phyloP scores from a whole-genome alignment of 2,329 filamentous ascomycete genomes.

The Lasiodiplodia hormozganensis region DNA sequence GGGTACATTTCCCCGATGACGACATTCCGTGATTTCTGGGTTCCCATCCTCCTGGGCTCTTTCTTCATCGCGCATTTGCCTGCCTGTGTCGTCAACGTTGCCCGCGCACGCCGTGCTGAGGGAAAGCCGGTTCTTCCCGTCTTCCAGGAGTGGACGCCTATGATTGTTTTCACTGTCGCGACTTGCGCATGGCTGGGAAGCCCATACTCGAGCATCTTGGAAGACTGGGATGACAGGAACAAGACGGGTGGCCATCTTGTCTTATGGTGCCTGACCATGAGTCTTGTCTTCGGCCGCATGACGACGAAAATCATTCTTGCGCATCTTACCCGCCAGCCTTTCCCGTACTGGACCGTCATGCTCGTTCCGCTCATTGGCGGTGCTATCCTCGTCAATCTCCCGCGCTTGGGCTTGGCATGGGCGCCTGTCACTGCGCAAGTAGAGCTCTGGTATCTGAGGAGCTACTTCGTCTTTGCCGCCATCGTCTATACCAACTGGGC shows the following conservation, averaged over 20 bases:
- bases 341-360: constrained; percentile 96
- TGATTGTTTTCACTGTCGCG: constrained; percentile 78
- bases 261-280: constrained; percentile 90
- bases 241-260: constrained; percentile 74
- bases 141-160: constrained; percentile 93
- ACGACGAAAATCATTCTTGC: constrained; percentile 99
- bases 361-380: constrained; percentile 85
- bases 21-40: constrained; percentile 88
- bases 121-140: constrained; percentile 79
- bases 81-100: constrained; percentile 87
- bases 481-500: constrained; percentile 96
- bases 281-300: constrained; percentile 97
- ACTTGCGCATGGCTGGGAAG: constrained; percentile 88
- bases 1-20: constrained; percentile 71
- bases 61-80: constrained; percentile 74
- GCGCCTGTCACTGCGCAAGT: constrained; percentile 53
- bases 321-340: constrained; percentile 90
- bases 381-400: constrained; percentile 82
- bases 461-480: constrained; percentile 81
- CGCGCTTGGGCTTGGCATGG: constrained; percentile 65
- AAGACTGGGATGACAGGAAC: constrained; percentile 52
- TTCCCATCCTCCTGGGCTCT: constrained; percentile 60
- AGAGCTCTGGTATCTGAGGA: constrained; percentile 83
- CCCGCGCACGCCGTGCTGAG: constrained; percentile 73
- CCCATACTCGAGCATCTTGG: constrained; percentile 80